These are phyloP conservation scores for Penicillium daleae DNA, from an alignment of 495 filamentous ascomycete genomes.

Conservation along the genomic window DNA sequence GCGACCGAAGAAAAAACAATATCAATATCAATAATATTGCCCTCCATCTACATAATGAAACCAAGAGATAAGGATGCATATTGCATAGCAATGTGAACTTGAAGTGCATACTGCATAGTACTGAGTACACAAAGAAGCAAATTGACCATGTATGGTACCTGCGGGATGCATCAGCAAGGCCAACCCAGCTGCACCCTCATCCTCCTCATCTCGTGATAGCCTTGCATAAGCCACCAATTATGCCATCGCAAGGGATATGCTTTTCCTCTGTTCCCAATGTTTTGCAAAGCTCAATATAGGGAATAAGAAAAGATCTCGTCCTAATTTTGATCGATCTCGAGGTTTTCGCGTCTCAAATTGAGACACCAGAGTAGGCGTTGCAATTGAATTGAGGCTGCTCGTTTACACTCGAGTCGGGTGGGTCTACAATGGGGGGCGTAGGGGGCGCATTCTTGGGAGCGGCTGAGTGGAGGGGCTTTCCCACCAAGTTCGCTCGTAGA, in stretches of 20 bases:
- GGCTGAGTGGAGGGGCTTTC: neutral
- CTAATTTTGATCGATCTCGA: neutral
- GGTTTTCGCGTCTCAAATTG: neutral
- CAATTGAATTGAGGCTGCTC: neutral
- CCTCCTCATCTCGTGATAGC: neutral
- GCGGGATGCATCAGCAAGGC: slow-evolving; percentile 3
- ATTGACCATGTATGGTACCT: neutral
- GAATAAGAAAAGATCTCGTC: neutral
- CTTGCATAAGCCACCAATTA: neutral
- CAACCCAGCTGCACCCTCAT: neutral
- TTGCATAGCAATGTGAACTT: neutral
- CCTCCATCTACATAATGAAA: neutral
- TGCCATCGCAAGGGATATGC: neutral
- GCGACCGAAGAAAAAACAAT: neutral
- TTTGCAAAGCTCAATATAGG: neutral
- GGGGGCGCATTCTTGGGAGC: neutral
- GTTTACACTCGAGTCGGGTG: neutral
- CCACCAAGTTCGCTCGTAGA: neutral
- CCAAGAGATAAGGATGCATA: neutral
- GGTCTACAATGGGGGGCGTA: neutral
- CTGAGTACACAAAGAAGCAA: slow-evolving; percentile 1
- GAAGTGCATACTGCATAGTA: neutral
- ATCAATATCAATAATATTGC: neutral
- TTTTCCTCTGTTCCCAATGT: neutral
- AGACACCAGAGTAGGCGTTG: neutral